Base-by-base conservation (phyloP, 2,329 filamentous ascomycete species). In the Arthrobotrys sinensis region DNA sequence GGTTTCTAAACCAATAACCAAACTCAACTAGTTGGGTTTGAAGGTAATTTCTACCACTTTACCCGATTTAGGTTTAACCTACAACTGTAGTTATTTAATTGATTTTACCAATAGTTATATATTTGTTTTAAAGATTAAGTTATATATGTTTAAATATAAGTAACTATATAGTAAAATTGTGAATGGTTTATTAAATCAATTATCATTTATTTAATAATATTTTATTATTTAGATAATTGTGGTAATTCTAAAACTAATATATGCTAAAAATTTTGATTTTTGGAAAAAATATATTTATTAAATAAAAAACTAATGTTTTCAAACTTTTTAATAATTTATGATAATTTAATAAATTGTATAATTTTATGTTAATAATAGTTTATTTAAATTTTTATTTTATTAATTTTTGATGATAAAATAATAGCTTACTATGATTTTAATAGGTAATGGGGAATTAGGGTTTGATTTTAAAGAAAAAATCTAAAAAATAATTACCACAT, bases 271-370 rank as follows among this genome's bases (percentile, higher is more conserved):
- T 50, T 14, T 14, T 28, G 28, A 50, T 14, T 14, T 83, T 85
- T 81, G 80, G 82, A 82, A 85, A 81, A 81, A 82, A 82, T 85
- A 81, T 85, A 85, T 86, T 85, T 85, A 85, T 85, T 85, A 86
- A 82, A 86, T 85, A 84, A 85, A 85, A 85, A 85, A 85, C 82
- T 81, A 85, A 85, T 83, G 80, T 82, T 82, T 81, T 84, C 82
- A 81, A 82, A 80, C 63, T 70, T 38, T 63, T 66, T 83, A 81
- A 82, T 83, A 82, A 84, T 82, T 84, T 81, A 83, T 84, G 80
- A 84, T 83, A 83, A 84, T 82, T 84, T 81, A 80, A 83, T 82
- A 81, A 84, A 85, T 84, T 81, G 82, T 82, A 84, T 83, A 82
- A 82, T 82, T 81, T 85, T 85, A 82, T 80, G 82, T 81, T 80